phyloP scores from a whole-genome alignment of 2,329 filamentous ascomycete genomes.

The Venturia effusa region DNA sequence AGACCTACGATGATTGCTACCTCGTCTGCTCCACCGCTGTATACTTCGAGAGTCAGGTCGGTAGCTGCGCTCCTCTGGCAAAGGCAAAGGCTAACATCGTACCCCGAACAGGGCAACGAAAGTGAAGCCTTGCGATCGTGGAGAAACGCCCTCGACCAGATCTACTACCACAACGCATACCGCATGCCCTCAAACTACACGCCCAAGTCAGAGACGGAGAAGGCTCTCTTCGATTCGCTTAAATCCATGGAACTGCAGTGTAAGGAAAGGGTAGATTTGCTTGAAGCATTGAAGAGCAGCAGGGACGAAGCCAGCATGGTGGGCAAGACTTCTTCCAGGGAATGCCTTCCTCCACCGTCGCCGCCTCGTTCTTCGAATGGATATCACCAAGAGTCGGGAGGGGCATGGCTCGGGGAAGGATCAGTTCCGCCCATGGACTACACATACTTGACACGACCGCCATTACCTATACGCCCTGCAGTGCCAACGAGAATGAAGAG shows the following conservation, averaged over 20 bases:
- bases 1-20: conserved; percentile 96
- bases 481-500: conserved; percentile 27
- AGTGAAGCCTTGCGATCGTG: conserved; percentile 82
- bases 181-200: conserved; percentile 57
- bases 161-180: conserved; percentile 75
- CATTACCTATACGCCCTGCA: conserved; percentile 45
- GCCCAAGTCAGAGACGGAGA: conserved; percentile 72
- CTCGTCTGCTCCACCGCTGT: conserved; percentile 89
- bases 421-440: conserved; percentile 75
- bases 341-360: conserved; percentile 4
- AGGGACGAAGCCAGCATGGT: conserved; percentile 36
- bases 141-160: conserved; percentile 78
- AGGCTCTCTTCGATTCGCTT: conserved; percentile 69
- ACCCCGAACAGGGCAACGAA: conserved; percentile 63
- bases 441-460: conserved; percentile 65
- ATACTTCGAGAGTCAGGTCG: conserved; percentile 87
- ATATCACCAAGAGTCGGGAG: not conserved
- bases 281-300: conserved; percentile 67
- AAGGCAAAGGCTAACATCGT: conserved; percentile 1
- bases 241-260: conserved; percentile 80
- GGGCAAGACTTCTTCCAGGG: conserved; percentile 14
- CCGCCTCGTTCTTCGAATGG: conserved; percentile 9
- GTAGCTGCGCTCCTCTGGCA: not conserved
- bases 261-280: conserved; percentile 80
- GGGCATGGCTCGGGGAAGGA: conserved; percentile 66